phyloP scores from a whole-genome alignment of 768 basidiomycete species.

The Lactarius hatsudake region DNA sequence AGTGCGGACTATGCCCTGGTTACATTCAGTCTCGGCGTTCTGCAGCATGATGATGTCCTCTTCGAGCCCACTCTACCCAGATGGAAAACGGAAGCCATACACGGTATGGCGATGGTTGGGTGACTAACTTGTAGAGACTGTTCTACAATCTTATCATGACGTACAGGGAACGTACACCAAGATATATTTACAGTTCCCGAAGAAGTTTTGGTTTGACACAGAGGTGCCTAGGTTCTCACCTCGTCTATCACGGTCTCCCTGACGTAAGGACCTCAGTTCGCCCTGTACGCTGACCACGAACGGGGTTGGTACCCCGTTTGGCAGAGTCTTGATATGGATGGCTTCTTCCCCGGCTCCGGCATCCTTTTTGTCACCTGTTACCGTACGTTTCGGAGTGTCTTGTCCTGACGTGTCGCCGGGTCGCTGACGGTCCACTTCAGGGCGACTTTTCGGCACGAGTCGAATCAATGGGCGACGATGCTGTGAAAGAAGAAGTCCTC shows the following conservation, averaged over 20 bases:
- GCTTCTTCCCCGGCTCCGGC: conserved; percentile 60
- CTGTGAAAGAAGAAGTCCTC: conserved; percentile 54
- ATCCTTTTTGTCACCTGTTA: conserved; percentile 54
- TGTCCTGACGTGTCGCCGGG: background rate
- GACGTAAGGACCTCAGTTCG: conserved; percentile 40
- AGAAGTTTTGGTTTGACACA: conserved; percentile 58
- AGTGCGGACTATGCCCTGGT: conserved; percentile 57
- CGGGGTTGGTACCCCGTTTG: conserved; percentile 65
- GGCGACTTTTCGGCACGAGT: conserved; percentile 61
- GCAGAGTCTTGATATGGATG: conserved; percentile 58
- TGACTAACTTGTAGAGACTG: background rate
- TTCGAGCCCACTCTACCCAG: conserved; percentile 55
- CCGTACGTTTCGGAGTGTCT: conserved; percentile 33
- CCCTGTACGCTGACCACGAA: conserved; percentile 53
- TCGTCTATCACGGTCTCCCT: background rate
- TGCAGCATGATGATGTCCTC: conserved; percentile 58
- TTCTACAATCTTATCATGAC: conserved; percentile 3
- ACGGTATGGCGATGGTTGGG: conserved; percentile 56
- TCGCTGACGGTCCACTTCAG: conserved; percentile 33
- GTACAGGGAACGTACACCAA: conserved; percentile 57
- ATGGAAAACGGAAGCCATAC: conserved; percentile 65
- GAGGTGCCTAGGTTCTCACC: conserved; percentile 33
- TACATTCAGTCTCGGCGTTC: conserved; percentile 68
- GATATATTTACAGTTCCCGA: conserved; percentile 61
- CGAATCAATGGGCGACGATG: conserved; percentile 46